Evolutionary conservation across 495 filamentous ascomycete genomes (phyloP).

Genomic region (Penicillium desertorum): DNA sequence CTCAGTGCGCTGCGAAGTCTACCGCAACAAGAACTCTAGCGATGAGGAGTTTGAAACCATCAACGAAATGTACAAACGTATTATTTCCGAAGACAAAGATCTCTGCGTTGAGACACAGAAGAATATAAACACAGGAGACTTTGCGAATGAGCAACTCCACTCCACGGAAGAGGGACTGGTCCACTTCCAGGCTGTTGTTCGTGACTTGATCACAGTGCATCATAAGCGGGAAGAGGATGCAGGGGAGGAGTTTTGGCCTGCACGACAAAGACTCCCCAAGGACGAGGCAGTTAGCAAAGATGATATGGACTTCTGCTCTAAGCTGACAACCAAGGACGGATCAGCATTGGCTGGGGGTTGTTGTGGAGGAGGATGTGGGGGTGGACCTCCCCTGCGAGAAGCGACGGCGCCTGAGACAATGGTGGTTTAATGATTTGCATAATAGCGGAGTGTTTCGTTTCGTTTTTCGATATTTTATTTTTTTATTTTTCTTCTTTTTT

Average conservation of each 20-base stretch:
- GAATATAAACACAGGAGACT: slow-evolving; percentile 45
- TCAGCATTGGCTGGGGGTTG: slow-evolving; percentile 21
- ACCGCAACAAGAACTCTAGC: slow-evolving; percentile 43
- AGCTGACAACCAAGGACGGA: slow-evolving; percentile 21
- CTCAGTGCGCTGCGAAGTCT: slow-evolving; percentile 49
- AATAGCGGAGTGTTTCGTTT: not conserved
- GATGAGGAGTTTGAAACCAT: slow-evolving; percentile 46
- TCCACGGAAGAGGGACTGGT: slow-evolving; percentile 48
- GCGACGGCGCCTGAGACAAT: slow-evolving; percentile 20
- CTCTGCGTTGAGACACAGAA: slow-evolving; percentile 45
- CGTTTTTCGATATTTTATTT: no score
- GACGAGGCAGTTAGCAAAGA: slow-evolving; percentile 32
- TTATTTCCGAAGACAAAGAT: slow-evolving; percentile 48
- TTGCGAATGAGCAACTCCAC: slow-evolving; percentile 47
- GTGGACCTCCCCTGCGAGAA: slow-evolving; percentile 3
- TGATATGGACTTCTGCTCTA: slow-evolving; percentile 43
- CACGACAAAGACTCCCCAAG: slow-evolving; percentile 38
- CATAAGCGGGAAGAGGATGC: slow-evolving; percentile 40
- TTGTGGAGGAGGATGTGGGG: slow-evolving; percentile 25
- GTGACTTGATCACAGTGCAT: slow-evolving; percentile 42
- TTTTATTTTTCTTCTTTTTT: not conserved
- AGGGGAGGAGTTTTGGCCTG: slow-evolving; percentile 49
- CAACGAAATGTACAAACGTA: slow-evolving; percentile 43
- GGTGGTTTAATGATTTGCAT: slow-evolving; percentile 17
- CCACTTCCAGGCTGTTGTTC: slow-evolving; percentile 46